These are phyloP conservation scores for Centella asiatica DNA, from an alignment of 129 eudicot species.

Conservation along the genomic window DNA sequence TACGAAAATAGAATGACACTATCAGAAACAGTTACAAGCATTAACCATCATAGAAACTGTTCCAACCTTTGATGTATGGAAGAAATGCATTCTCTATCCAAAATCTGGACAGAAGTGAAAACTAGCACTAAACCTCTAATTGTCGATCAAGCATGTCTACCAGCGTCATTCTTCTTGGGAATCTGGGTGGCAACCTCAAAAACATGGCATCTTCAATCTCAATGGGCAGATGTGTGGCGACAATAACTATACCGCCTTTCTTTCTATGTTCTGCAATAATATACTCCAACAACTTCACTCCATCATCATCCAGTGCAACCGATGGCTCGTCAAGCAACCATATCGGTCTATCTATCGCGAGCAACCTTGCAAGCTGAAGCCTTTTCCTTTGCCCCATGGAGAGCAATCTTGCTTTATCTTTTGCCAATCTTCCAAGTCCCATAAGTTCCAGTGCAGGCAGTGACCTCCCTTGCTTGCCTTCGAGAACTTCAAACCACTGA, in stretches of 20 bases:
- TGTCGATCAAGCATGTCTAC: slow-evolving; percentile 61
- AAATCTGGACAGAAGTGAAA: not conserved
- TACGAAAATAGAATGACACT: too few relatives aligned
- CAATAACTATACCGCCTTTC: slow-evolving; percentile 88
- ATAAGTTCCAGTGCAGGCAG: slow-evolving; percentile 75
- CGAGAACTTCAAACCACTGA: slow-evolving; percentile 91
- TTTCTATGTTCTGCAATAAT: slow-evolving; percentile 77
- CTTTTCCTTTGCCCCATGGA: slow-evolving; percentile 96
- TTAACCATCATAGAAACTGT: too few relatives aligned
- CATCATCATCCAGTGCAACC: slow-evolving; percentile 89
- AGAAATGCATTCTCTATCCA: not conserved
- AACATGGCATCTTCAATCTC: slow-evolving; percentile 50
- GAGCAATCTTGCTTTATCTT: slow-evolving; percentile 85
- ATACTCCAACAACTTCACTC: slow-evolving; percentile 74
- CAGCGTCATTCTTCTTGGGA: slow-evolving; percentile 58
- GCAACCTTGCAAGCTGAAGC: slow-evolving; percentile 78
- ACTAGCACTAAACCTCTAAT: slow-evolving; percentile 7
- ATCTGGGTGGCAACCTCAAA: slow-evolving; percentile 53
- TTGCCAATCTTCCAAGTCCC: slow-evolving; percentile 82
- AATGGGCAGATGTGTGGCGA: slow-evolving; percentile 81
- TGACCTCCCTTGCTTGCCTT: slow-evolving; percentile 73
- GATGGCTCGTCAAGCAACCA: slow-evolving; percentile 99
- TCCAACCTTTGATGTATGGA: too few relatives aligned
- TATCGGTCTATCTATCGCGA: slow-evolving; percentile 90
- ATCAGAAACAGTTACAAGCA: too few relatives aligned